Evolutionary conservation across 306 rosid species (phyloP).

Genomic region (Glycine tomentella): DNA sequence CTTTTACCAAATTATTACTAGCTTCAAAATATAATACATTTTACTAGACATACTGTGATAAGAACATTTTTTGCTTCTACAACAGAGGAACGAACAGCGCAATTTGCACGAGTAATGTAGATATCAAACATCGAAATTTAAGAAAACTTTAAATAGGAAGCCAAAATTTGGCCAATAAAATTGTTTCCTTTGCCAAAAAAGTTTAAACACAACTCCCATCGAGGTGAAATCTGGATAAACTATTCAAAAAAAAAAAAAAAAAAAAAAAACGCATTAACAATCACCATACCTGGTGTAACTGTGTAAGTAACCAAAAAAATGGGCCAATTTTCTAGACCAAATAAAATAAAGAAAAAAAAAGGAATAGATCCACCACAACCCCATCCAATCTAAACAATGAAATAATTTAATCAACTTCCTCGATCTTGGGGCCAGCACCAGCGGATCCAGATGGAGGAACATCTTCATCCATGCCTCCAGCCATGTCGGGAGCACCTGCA

Average conservation of each 20-base stretch:
- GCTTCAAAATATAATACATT: too few species aligned
- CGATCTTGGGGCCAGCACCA: conserved; percentile 73
- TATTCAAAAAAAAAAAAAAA: too few species aligned
- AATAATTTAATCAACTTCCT: conserved; percentile 63
- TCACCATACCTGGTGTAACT: not conserved
- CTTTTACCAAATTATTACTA: too few species aligned
- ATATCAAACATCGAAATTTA: too few species aligned
- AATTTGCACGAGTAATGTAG: too few species aligned
- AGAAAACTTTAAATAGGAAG: too few species aligned
- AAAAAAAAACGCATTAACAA: not conserved
- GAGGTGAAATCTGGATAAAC: not conserved
- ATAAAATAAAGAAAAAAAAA: not conserved
- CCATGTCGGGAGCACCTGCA: conserved; percentile 60
- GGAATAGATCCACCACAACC: not conserved
- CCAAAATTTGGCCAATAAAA: not conserved
- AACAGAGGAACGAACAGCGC: too few species aligned
- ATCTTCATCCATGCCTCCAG: conserved; percentile 61
- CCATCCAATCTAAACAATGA: not conserved
- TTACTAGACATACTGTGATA: too few species aligned
- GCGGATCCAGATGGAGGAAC: conserved; percentile 54
- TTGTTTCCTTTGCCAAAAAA: not conserved
- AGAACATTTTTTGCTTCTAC: too few species aligned
- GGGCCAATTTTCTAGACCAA: not conserved
- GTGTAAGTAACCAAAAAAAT: not conserved
- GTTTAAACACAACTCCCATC: not conserved